Evolutionary conservation across 768 basidiomycete species (phyloP), one percentile per base, ranked within the genome.

Genomic region (Pleurotus eryngii): DNA sequence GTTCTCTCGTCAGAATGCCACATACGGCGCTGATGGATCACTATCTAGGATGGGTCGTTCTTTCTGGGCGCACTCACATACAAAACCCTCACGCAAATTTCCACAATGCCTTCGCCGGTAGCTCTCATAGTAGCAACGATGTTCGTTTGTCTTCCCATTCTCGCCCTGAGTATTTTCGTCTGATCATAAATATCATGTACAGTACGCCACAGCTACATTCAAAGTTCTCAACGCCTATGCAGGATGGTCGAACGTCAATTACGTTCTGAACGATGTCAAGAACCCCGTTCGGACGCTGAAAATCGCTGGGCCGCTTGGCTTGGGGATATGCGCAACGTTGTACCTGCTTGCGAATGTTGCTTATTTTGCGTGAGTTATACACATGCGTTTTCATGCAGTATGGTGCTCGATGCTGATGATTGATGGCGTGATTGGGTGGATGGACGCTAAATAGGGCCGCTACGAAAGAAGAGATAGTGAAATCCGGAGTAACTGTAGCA

Each of bases 191-290:
- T 45, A 17, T 45, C 42, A 15, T 17, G 11, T 17, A 22, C 55
- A 84, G 83, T 86, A 83, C 55, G 83, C 82, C 1, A 82, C 83
- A 0, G 84, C 81, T 2, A 83, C 76, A 1, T 83, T 82, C 76
- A 83, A 85, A 59, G 81, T 85, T 22, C 68, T 85, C 37, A 66
- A 70, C 40, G 67, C 71, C 5, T 70, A 71, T 53, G 63, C 67
- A 4, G 83, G 83, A 4, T 84, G 83, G 83, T 79, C 79, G 2
- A 80, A 78, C 46, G 78, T 80, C 24, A 83, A 83, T 62, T 82
- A 81, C 53, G 83, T 85, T 4, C 67, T 85, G 57, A 84, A 83
- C 67, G 82, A 85, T 8, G 82, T 86, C 51, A 79, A 77, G 59
- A 71, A 84, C 61, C 84, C 84, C 0, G 74, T 84, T 2, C 76